phyloP scores from a whole-genome alignment of 1,284 basidiomycete genomes.

The Pholiota adiposa region DNA sequence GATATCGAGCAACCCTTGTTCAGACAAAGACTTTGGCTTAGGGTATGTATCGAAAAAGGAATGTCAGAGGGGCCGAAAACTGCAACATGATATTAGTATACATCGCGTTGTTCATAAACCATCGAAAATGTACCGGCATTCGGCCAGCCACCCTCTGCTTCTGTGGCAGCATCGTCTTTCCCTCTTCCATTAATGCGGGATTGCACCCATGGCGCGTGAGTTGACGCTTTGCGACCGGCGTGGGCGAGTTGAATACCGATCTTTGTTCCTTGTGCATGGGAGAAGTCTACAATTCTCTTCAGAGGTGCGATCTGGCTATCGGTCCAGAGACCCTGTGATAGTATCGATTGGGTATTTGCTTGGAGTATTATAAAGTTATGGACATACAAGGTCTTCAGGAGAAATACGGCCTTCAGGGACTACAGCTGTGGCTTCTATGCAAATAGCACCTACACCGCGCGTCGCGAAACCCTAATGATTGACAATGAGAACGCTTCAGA shows the following conservation, averaged over 20 bases:
- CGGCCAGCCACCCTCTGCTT: constrained; percentile 66
- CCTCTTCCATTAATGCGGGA: constrained; percentile 30
- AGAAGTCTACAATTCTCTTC: constrained; percentile 68
- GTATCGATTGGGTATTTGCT: not conserved
- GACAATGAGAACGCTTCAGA: not conserved
- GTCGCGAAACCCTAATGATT: constrained; percentile 56
- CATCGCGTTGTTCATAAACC: not conserved
- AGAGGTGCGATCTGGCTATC: constrained; percentile 72
- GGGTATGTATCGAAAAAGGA: constrained; percentile 55
- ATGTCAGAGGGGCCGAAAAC: constrained; percentile 44
- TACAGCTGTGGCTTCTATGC: constrained; percentile 73
- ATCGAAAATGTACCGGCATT: constrained; percentile 40
- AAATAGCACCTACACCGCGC: constrained; percentile 65
- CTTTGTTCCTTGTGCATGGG: constrained; percentile 63
- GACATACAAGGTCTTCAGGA: constrained; percentile 59
- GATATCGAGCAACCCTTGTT: constrained; percentile 60
- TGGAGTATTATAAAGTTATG: not conserved
- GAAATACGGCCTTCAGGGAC: constrained; percentile 80
- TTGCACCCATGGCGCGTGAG: constrained; percentile 63
- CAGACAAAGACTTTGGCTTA: constrained; percentile 54
- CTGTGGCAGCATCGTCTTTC: constrained; percentile 35
- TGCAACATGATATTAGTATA: constrained; percentile 21
- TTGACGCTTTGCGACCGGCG: constrained; percentile 77
- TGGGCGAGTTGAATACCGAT: constrained; percentile 81
- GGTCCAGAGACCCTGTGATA: constrained; percentile 65